Percentiles rank a stretch among this genome's conserved stretches.
phyloP scores from a whole-genome alignment of 495 filamentous ascomycete genomes.

The Aspergillus hancockii region DNA sequence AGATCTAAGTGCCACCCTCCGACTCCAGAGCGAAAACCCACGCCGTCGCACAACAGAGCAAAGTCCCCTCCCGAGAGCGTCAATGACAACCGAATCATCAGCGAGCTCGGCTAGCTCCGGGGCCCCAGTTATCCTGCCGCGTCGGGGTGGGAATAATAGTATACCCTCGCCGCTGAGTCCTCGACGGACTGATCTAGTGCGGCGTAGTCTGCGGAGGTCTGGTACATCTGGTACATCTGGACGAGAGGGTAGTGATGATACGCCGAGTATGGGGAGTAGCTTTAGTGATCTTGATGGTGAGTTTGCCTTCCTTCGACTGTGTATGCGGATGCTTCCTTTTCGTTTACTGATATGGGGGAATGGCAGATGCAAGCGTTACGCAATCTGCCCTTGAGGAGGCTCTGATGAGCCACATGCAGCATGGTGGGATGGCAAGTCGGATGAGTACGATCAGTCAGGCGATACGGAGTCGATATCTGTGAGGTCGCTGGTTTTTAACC shows the following conservation, averaged over 20 bases:
- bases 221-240: constrained; percentile 48
- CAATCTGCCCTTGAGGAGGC: constrained; percentile 93
- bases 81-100: constrained; percentile 60
- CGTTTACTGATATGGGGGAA: constrained; percentile 11
- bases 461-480: constrained; percentile 52
- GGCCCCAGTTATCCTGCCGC: constrained; percentile 25
- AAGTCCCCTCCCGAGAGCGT: constrained; percentile 29
- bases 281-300: constrained; percentile 95
- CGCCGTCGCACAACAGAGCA: constrained; percentile 36
- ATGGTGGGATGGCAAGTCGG: constrained; percentile 77
- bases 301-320: constrained; percentile 20
- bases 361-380: constrained; percentile 83
- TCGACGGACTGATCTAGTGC: constrained; percentile 56
- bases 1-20: constrained; percentile 65
- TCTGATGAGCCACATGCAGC: constrained; percentile 88
- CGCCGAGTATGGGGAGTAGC: constrained; percentile 96
- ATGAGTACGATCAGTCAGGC: constrained; percentile 83
- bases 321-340: background rate
- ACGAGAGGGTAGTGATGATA: constrained; percentile 77
- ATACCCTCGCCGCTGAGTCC: constrained; percentile 48
- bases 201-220: constrained; percentile 57
- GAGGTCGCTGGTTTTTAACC: constrained; percentile 4
- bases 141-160: constrained; percentile 20
- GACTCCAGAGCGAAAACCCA: constrained; percentile 34
- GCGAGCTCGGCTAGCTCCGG: constrained; percentile 58